A percentile compares a stretch with the other conserved stretches of the same genome.
Evolutionary conservation across 306 rosid species (phyloP).

Genomic region (Castanea mollissima): DNA sequence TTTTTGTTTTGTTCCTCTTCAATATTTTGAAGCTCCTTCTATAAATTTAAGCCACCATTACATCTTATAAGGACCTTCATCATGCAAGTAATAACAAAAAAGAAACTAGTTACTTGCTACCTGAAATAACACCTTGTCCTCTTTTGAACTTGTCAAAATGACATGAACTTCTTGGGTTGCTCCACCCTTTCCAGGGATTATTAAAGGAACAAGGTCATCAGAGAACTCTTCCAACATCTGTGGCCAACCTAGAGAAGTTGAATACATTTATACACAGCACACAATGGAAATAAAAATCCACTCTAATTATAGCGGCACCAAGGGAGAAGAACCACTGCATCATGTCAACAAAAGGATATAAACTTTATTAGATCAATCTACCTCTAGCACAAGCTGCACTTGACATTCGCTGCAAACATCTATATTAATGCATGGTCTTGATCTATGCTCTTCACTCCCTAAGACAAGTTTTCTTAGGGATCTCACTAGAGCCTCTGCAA

Average conservation of each 20-base stretch:
- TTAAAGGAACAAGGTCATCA: conserved; percentile 66
- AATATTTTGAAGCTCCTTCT: conserved; percentile 56
- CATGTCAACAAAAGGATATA: conserved; percentile 18
- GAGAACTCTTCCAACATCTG: conserved; percentile 63
- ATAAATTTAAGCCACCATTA: conserved; percentile 21
- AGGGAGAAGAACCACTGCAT: conserved; percentile 2
- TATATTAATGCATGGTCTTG: conserved; percentile 68
- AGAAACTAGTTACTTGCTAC: conserved; percentile 33
- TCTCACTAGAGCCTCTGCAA: conserved; percentile 60
- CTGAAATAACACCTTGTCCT: conserved; percentile 73
- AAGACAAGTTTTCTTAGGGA: conserved; percentile 57
- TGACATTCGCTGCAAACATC: conserved; percentile 87
- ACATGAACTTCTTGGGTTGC: conserved; percentile 52
- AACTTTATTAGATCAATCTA: conserved; percentile 25
- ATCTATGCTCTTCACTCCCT: conserved; percentile 53
- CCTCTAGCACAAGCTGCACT: conserved; percentile 74
- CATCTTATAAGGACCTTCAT: background rate
- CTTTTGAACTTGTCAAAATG: conserved; percentile 63
- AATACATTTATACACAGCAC: background rate
- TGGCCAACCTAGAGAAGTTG: conserved; percentile 17
- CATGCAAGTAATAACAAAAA: conserved; percentile 5
- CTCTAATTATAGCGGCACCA: background rate
- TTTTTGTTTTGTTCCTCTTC: conserved; percentile 72
- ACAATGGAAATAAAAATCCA: background rate
- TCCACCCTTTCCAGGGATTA: conserved; percentile 55